phyloP scores from a whole-genome alignment of 148 eudicot species.

The Fallopia convolvulus region DNA sequence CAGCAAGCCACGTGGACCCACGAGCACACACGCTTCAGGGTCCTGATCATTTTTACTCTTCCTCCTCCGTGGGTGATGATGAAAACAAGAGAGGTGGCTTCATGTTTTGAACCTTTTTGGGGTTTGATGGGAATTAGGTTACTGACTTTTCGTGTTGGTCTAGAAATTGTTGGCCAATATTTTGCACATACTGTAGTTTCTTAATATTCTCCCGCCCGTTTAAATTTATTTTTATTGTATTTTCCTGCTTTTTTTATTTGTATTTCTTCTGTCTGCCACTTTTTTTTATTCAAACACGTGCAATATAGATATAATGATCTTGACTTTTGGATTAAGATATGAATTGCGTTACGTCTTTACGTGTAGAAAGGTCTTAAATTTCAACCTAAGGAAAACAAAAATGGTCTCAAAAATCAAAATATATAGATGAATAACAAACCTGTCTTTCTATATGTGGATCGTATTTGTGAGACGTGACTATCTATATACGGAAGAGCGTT shows the following conservation, averaged over 20 bases:
- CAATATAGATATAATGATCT: not conserved
- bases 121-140: not conserved
- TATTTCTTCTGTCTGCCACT: not conserved
- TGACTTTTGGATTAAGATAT: too few species aligned
- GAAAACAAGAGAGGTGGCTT: conserved; percentile 7
- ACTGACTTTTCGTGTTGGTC: conserved; percentile 3
- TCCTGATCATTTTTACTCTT: not conserved
- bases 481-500: too few species aligned
- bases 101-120: not conserved
- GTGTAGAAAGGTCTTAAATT: too few species aligned
- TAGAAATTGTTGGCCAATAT: not conserved
- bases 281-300: conserved; percentile 1
- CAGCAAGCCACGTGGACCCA: not conserved
- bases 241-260: not conserved
- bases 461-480: too few species aligned
- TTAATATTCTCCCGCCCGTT: not conserved
- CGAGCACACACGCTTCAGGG: not conserved
- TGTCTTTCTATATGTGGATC: too few species aligned
- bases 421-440: too few species aligned
- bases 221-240: not conserved
- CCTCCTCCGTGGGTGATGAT: not conserved
- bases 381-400: too few species aligned
- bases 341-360: too few species aligned
- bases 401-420: too few species aligned
- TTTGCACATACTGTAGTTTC: not conserved